Evolutionary conservation across 306 rosid species (phyloP), one percentile per base, ranked within the genome.

Genomic region (Casuarina glauca): DNA sequence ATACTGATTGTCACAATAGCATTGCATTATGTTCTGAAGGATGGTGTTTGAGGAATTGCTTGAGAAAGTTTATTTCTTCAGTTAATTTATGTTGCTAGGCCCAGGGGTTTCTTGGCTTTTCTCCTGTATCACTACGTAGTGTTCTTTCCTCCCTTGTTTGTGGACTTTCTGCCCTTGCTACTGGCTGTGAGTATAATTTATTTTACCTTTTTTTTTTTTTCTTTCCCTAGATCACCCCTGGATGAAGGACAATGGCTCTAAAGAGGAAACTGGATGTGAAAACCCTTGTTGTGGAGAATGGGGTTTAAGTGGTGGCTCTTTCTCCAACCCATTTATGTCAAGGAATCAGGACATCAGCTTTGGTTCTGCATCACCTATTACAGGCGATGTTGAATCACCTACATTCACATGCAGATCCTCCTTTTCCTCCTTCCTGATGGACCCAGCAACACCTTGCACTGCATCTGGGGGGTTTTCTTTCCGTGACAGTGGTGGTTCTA

Each of bases 311-410:
- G 77, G 80, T 53, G 72, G 87, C 84, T 89, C 93, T 61, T 87
- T 89, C 78, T 89, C 90, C 74, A 48, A 87, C 54, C 72, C 91
- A 52, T 87, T 91, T 74, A 91, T 91, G 88, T 87, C 96, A 61
- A 88, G 92, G 84, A 87, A 81, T 86, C 89, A 80, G 70, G 98
- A 93, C 84, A 82, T 91, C 78, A 93, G 97, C 81, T 93, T 93
- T 72, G 93, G 96, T 3, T 8, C 79, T 3, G 90, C 57, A 63
- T 88, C 96, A n/a, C 91, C 91, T 12, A 55, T 79, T 49, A 39
- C 73, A 70, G 88, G 91, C 50, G 91, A 87, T 20, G 80, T 82
- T 71, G 91, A 83, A 54, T 91, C 96, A 16, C 92, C 96, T 42
- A 74, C 92, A 46, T 91, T 88, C 84, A 83, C 92, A 2, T 91